Evolutionary conservation across 352 stramenopile species (phyloP), one percentile per base, ranked within the genome.

Genomic region (Blastocystis sp.): DNA sequence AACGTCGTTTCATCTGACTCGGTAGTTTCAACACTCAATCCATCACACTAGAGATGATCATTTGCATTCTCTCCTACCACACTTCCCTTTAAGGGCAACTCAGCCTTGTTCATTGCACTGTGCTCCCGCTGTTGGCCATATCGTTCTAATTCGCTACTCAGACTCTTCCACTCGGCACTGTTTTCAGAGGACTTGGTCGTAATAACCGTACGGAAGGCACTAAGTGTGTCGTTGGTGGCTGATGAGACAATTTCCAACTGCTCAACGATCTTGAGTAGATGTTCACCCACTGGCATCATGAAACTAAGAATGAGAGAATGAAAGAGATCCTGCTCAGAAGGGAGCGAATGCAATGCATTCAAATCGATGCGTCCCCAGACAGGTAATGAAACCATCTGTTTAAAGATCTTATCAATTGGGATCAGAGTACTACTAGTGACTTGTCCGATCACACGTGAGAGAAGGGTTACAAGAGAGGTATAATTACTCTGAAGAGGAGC

Each of bases 211-310:
- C 19, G 57, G 57, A 66, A 66, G 14, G 57, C 57, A 6, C 11
- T 9, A 29, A 73, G 61, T 14, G 12, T 21, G 24, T 73, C 61
- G 61, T 14, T 14, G 24, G 61, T n/a, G 24, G 61, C n/a, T 11
- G 24, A 39, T 39, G 61, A 29, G 9, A n/a, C 61, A 11, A 73
- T 39, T 39, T 73, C 61, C 24, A 73, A 6, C 61, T 73, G 61
- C 61, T 73, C 61, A 9, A 73, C 61, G 24, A 73, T 37, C 32
- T 46, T 39, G 32, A 73, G 61, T 39, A 73, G 32, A 46, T 73
- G 61, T 39, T 73, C 61, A 39, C 61, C 61, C 32, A 73, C 12
- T 29, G 61, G 61, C 61, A 73, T 39, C 9, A 73, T 27, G 6
- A 37, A 27, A 7, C 61, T 73, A 46, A 9, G 12, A 52, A 11